Percentiles rank a stretch among this genome's conserved stretches.
phyloP scores from a whole-genome alignment of 2,329 filamentous ascomycete species.

The Aspergillus bombycis region DNA sequence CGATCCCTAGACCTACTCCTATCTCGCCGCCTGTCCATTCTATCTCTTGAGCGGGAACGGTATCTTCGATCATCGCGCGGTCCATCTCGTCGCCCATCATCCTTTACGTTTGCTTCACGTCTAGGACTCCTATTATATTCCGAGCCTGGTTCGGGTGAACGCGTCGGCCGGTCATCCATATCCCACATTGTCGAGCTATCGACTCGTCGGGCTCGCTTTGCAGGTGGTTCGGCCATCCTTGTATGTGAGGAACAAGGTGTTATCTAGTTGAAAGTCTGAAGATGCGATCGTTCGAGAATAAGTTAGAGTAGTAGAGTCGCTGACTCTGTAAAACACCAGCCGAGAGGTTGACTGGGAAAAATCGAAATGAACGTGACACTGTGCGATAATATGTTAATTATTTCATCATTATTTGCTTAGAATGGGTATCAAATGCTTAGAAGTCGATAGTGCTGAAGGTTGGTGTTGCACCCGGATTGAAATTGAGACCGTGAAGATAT shows the following conservation, averaged over 20 bases:
- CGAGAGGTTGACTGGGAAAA: neutral
- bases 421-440: slow-evolving; percentile 15
- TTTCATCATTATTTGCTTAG: slow-evolving; percentile 7
- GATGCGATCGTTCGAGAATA: neutral
- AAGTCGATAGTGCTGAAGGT: neutral
- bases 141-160: slow-evolving; percentile 31
- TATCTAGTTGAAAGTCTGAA: neutral
- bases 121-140: slow-evolving; percentile 41
- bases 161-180: slow-evolving; percentile 37
- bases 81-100: slow-evolving; percentile 42
- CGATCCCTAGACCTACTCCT: slow-evolving; percentile 49
- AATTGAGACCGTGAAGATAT: slow-evolving; percentile 4
- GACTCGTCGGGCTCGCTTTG: slow-evolving; percentile 55
- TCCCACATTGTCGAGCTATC: slow-evolving; percentile 68
- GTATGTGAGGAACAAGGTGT: neutral
- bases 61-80: slow-evolving; percentile 43
- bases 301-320: neutral
- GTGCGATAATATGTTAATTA: neutral
- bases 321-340: neutral
- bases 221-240: slow-evolving; percentile 57
- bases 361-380: neutral
- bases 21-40: slow-evolving; percentile 44
- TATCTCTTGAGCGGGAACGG: slow-evolving; percentile 44
- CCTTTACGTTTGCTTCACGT: slow-evolving; percentile 39
- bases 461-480: slow-evolving; percentile 2